These are phyloP conservation scores for Verticillium albo-atrum DNA, from an alignment of 2,329 filamentous ascomycete species.

Conservation along the genomic window DNA sequence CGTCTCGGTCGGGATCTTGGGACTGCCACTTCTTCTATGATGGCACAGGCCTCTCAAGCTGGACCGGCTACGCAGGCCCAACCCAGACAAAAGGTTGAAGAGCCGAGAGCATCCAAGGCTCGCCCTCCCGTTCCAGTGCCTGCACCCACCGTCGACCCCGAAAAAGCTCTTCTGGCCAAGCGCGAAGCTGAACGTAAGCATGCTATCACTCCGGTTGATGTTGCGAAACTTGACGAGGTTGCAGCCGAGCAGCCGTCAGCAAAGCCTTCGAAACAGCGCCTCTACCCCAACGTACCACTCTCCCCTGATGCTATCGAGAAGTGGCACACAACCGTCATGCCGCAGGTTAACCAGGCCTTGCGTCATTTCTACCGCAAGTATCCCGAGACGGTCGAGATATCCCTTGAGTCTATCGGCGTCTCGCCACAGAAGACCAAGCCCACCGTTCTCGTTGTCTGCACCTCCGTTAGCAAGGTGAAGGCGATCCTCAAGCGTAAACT, in stretches of 20 bases:
- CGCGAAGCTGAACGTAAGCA: neutral
- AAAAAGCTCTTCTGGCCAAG: neutral
- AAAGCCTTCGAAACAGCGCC: conserved; percentile 24
- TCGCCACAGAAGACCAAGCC: conserved; percentile 61
- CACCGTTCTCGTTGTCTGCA: conserved; percentile 74
- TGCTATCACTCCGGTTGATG: neutral
- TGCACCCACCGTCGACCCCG: neutral
- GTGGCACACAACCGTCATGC: conserved; percentile 69
- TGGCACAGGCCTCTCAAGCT: neutral
- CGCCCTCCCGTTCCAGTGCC: neutral
- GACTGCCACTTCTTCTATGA: conserved; percentile 9
- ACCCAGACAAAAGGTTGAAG: neutral
- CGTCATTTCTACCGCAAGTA: conserved; percentile 68
- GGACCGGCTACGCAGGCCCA: neutral
- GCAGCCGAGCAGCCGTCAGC: neutral
- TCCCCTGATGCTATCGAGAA: conserved; percentile 60
- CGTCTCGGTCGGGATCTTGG: conserved; percentile 44
- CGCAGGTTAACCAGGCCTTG: conserved; percentile 67
- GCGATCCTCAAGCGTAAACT: conserved; percentile 67
- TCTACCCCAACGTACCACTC: conserved; percentile 56
- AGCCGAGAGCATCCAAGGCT: neutral
- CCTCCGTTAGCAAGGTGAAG: conserved; percentile 68
- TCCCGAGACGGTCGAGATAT: conserved; percentile 73
- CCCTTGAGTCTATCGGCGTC: conserved; percentile 69
- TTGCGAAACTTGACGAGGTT: neutral